phyloP scores from a whole-genome alignment of 805 yeast species.

The Soucietia sequanensis region DNA sequence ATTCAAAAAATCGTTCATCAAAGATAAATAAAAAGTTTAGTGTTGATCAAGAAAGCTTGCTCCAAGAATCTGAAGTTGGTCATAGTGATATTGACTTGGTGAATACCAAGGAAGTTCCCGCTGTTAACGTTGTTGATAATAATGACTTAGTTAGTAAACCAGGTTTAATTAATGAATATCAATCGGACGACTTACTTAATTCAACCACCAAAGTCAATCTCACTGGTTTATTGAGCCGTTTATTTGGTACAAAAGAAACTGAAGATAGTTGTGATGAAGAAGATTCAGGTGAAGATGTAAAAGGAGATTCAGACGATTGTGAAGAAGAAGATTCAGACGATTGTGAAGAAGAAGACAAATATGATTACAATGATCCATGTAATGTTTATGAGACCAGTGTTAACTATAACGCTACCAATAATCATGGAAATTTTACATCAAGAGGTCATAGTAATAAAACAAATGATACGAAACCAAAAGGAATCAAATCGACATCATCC shows the following conservation, averaged over 20 bases:
- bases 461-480: too few species aligned
- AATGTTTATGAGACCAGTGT: slow-evolving; percentile 5
- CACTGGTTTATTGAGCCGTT: not conserved
- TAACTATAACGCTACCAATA: too few species aligned
- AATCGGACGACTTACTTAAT: not conserved
- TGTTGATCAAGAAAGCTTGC: not conserved
- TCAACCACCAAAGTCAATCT: not conserved
- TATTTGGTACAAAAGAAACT: not conserved
- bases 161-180: not conserved
- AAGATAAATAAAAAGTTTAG: slow-evolving; percentile 1
- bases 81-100: too few species aligned
- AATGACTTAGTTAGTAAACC: not conserved
- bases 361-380: slow-evolving; percentile 4
- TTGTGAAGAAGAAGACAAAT: slow-evolving; percentile 1
- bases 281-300: not conserved
- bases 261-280: not conserved
- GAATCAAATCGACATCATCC: too few species aligned
- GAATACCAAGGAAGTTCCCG: too few species aligned
- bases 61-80: too few species aligned
- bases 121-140: too few species aligned
- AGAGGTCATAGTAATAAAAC: too few species aligned
- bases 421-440: too few species aligned
- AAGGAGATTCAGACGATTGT: not conserved
- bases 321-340: not conserved
- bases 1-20: too few species aligned